A percentile compares a stretch with the other conserved stretches of the same genome.
Evolutionary conservation across 495 filamentous ascomycete genomes (phyloP).

Genomic region (Margaritispora aquatica): DNA sequence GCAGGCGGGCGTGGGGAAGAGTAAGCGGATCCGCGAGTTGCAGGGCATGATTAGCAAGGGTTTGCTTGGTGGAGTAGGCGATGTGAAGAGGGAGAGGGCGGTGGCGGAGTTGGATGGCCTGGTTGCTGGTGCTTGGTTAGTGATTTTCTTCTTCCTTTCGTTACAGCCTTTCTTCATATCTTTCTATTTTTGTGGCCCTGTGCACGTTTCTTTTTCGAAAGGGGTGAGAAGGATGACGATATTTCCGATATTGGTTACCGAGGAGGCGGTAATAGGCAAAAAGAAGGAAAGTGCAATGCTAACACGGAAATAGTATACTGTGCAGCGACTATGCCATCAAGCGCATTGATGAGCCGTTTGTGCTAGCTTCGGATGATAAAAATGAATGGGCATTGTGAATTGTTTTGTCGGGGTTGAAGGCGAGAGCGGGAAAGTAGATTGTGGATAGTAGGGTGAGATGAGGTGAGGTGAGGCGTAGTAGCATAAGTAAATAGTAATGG

Average conservation of each 20-base stretch:
- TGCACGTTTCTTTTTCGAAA: neutral
- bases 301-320: conserved; percentile 51
- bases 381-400: conserved; percentile 67
- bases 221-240: neutral
- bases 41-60: conserved; percentile 74
- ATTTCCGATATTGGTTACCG: neutral
- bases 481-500: too few relatives aligned
- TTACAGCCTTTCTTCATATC: neutral
- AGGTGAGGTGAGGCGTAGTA: neutral
- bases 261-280: neutral
- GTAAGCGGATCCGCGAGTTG: conserved; percentile 74
- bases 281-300: neutral
- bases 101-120: conserved; percentile 84
- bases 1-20: conserved; percentile 63
- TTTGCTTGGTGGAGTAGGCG: conserved; percentile 41
- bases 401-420: too few relatives aligned
- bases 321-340: conserved; percentile 94
- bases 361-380: conserved; percentile 58
- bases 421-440: too few relatives aligned
- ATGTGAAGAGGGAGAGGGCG: conserved; percentile 62
- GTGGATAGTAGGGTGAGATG: neutral
- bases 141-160: conserved; percentile 16
- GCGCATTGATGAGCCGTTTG: conserved; percentile 87
- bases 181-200: too few relatives aligned
- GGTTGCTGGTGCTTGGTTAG: conserved; percentile 75